A percentile compares a stretch with the other conserved stretches of the same genome.
phyloP scores from a whole-genome alignment of 2,329 filamentous ascomycete genomes.

The Neofusicoccum cordaticola region DNA sequence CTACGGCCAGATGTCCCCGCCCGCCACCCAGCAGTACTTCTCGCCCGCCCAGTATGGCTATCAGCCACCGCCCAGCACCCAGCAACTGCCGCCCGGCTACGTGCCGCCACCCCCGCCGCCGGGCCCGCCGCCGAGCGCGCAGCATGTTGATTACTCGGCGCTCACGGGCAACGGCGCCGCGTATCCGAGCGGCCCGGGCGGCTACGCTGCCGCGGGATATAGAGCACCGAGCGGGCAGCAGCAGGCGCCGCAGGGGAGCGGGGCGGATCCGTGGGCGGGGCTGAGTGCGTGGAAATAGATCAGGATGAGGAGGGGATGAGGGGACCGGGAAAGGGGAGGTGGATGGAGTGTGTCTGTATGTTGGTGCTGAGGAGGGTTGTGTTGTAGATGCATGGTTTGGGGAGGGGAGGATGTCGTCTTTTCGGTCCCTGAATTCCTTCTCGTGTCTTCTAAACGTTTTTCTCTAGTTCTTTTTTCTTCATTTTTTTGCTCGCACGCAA shows the following conservation, averaged over 20 bases:
- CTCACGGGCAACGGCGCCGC: conserved; percentile 25
- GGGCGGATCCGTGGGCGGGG: conserved; percentile 66
- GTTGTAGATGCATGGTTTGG: no score
- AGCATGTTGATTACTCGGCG: conserved; percentile 50
- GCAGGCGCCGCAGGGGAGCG: conserved; percentile 28
- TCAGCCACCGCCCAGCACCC: conserved; percentile 55
- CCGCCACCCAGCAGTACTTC: conserved; percentile 59
- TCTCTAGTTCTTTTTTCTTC: background rate
- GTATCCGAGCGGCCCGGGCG: conserved; percentile 51
- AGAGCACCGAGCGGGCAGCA: conserved; percentile 34
- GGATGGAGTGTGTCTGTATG: background rate
- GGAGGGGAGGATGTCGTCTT: no score
- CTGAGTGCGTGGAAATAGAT: conserved; percentile 62
- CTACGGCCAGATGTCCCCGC: conserved; percentile 47
- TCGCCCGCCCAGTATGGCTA: conserved; percentile 42
- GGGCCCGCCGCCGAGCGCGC: conserved; percentile 54
- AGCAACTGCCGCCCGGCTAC: conserved; percentile 60
- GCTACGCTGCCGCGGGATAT: conserved; percentile 46
- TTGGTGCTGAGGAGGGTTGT: no score
- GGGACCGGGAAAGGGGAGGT: background rate
- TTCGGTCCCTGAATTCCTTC: no score
- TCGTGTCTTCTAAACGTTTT: background rate
- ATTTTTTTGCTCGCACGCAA: background rate
- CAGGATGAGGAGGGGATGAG: background rate
- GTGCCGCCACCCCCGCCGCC: conserved; percentile 66